Base-by-base conservation (phyloP, 345 rosid genomes). In the Eucalyptus victrix region DNA sequence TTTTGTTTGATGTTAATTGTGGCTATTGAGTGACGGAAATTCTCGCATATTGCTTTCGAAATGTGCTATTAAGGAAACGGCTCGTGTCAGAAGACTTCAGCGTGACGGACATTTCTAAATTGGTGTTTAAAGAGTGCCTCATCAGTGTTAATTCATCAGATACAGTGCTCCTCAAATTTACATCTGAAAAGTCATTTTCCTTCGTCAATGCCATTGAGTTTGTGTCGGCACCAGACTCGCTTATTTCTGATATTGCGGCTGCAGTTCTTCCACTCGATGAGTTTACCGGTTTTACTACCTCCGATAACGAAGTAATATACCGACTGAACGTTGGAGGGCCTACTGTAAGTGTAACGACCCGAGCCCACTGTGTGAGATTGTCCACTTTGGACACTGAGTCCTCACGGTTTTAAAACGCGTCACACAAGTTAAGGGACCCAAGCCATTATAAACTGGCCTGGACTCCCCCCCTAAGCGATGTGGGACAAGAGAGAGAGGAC, bases 161-260 rank as follows among this genome's bases (percentile, higher is more conserved):
- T 56, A 92, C 90, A 60, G 89, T 96, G 88, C 92, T 95, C 91
- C 88, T 97, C 24, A n/a, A 89, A 88, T 95, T 96, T 92, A 90
- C 92, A 89, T 97, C 98, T 1, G 89, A 87, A 11, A 90, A 93
- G 91, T 95, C 98, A 11, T 89, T 42, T 6, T 97, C 98, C 3
- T 97, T 95, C 81, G 69, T 97, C 90, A 96, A 95, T 88, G 99
- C 97, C 50, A 88, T 96, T 11, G 99, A 97, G 90, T 90, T 97
- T 53, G 94, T 93, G 24, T 95, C 97, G 2, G 95, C 90, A 8
- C 99, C 99, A 1, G 95, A 92, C 53, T 92, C 91, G 18, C 92
- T 97, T 42, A 81, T 96, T 17, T 93, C 97, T 1, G 95, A 95
- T 89, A 91, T 93, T 0, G 96, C 95, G 32, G 86, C 95, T 12